These are phyloP conservation scores for Eimeria nieschulzi DNA, from an alignment of 169 alveolate genomes.

Conservation along the genomic window DNA sequence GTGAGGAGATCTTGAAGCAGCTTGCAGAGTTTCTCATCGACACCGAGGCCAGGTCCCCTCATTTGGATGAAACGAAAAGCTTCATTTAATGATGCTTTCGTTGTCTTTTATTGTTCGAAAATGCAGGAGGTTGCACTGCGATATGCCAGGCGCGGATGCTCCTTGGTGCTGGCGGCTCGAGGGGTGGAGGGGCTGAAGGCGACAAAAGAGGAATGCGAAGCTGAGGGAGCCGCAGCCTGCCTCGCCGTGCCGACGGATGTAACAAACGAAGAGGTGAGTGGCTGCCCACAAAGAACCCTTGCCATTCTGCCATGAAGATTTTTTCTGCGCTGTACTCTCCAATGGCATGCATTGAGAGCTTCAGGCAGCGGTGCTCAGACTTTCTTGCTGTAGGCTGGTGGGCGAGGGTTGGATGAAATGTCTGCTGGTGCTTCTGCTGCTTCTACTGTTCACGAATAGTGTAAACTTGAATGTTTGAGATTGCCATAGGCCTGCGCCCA, in stretches of 20 bases:
- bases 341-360: too few relatives aligned
- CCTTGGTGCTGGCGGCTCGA: slow-evolving; percentile 3
- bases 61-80: too few relatives aligned
- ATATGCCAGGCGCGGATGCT: neutral
- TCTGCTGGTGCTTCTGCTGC: too few relatives aligned
- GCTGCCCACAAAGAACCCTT: too few relatives aligned
- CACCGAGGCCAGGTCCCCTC: too few relatives aligned
- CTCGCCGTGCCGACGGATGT: slow-evolving; percentile 25
- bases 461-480: too few relatives aligned
- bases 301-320: too few relatives aligned
- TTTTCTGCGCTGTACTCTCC: too few relatives aligned
- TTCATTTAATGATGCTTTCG: neutral
- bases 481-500: neutral
- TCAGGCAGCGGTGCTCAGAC: too few relatives aligned
- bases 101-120: neutral
- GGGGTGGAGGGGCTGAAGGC: neutral
- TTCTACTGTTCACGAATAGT: too few relatives aligned
- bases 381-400: too few relatives aligned
- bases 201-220: neutral
- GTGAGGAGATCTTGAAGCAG: neutral
- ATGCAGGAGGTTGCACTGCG: slow-evolving; percentile 16
- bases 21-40: neutral
- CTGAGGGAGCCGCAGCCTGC: neutral
- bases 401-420: too few relatives aligned
- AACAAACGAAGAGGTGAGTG: neutral